These are phyloP conservation scores for Drechslerella stenobrocha DNA, from an alignment of 2,329 filamentous ascomycete species.

Conservation along the genomic window DNA sequence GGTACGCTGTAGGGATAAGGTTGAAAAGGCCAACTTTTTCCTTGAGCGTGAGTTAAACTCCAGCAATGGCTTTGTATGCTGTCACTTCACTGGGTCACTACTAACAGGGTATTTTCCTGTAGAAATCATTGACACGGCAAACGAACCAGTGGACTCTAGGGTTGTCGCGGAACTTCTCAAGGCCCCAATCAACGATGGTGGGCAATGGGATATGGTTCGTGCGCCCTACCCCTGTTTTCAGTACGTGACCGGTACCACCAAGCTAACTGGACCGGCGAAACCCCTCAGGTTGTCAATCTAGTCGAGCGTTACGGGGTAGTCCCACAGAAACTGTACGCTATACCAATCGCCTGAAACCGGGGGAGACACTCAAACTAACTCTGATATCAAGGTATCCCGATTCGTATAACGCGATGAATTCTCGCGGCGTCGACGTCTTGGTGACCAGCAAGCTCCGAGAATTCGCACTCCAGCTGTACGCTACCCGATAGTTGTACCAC, in stretches of 20 bases:
- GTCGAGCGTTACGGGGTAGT: constrained; percentile 84
- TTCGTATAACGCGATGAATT: constrained; percentile 74
- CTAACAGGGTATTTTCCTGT: constrained; percentile 9
- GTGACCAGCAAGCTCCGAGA: constrained; percentile 86
- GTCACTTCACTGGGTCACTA: neutral
- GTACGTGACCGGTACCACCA: neutral
- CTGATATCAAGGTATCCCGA: constrained; percentile 74
- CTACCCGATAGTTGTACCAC: neutral
- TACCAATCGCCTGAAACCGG: neutral
- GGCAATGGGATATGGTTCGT: constrained; percentile 82
- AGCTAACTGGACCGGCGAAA: neutral
- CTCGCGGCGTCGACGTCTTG: constrained; percentile 69
- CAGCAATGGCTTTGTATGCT: neutral
- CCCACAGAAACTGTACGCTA: constrained; percentile 28
- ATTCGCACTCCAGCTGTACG: constrained; percentile 68
- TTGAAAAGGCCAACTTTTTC: constrained; percentile 89
- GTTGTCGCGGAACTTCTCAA: constrained; percentile 71
- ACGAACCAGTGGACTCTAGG: constrained; percentile 71
- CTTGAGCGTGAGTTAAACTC: constrained; percentile 63
- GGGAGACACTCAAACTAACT: constrained; percentile 62
- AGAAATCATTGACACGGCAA: constrained; percentile 72
- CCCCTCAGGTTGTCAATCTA: constrained; percentile 62
- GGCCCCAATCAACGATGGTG: constrained; percentile 75
- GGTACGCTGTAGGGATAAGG: constrained; percentile 65
- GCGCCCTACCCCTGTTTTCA: constrained; percentile 57